Evolutionary conservation across 176 grass and related monocot species (phyloP), one percentile per base, ranked within the genome.

Genomic region (Oryza longistaminata): DNA sequence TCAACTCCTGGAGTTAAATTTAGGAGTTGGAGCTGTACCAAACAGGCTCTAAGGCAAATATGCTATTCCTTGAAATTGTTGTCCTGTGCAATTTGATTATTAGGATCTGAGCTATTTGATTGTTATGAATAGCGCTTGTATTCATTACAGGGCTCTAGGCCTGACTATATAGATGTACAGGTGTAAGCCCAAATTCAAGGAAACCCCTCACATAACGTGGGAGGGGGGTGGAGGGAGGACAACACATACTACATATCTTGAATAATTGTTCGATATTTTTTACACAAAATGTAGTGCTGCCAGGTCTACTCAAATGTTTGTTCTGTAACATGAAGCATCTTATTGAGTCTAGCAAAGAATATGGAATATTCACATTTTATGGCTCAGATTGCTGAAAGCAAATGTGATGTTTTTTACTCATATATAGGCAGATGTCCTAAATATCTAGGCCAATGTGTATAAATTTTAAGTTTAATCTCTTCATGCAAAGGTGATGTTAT

Each of bases 401-500:
- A 78, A 61, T 48, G 73, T 82, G 19, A 27, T 46, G n/a, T 87
- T 83, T 16, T 70, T 83, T 25, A 29, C 72, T 35, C 4, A 67
- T 78, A 73, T 55, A 22, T 61, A 61, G 21, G 7, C 58, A 61
- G 58, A 61, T 22, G 78, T 61, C 27, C 21, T 80, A 61, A 34
- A 45, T 6, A 6, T 24, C 35, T 61, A 52, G 24, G 35, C 27
- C 62, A 52, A 74, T 16, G 27, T 77, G 75, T 71, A 58, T 66
- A 60, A 73, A 17, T 66, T 77, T 10, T 26, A n/a, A 73, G 53
- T 73, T 78, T 11, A 68, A 35, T 86, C 7, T 46, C 29, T 24
- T 6, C 3, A 35, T 74, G 62, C 82, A 75, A 90, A 70, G 16
- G 70, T 90, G 68, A 48, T 75, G 70, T 50, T 79, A 69, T 71